These are phyloP conservation scores for Neospora caninum DNA, from an alignment of 169 alveolate genomes.

Conservation along the genomic window DNA sequence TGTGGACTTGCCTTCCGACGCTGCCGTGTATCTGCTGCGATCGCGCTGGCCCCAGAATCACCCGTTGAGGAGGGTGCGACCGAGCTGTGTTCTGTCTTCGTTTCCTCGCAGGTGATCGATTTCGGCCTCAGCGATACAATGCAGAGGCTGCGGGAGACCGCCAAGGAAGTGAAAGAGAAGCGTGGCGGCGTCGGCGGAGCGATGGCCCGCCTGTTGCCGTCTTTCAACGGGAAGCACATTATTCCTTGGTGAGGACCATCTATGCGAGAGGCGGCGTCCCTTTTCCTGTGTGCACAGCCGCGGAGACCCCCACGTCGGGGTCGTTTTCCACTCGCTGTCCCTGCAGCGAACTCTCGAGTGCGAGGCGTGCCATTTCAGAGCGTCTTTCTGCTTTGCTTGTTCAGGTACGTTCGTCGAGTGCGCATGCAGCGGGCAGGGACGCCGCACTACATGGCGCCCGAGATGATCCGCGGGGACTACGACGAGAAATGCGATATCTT, in stretches of 20 bases:
- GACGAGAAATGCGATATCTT: constrained; percentile 84
- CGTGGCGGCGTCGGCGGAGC: constrained; percentile 42
- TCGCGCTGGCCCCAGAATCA: no score
- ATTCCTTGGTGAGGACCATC: constrained; percentile 38
- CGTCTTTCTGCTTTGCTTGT: background rate
- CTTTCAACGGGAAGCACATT: constrained; percentile 41
- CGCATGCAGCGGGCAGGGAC: constrained; percentile 76
- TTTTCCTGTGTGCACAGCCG: no score
- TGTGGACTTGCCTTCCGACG: no score
- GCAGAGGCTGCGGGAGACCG: constrained; percentile 49
- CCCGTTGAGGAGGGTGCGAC: no score
- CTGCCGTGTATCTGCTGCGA: no score
- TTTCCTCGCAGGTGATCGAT: constrained; percentile 80
- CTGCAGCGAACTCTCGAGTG: no score
- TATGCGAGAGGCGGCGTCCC: background rate
- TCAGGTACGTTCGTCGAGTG: constrained; percentile 42
- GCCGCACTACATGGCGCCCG: constrained; percentile 87
- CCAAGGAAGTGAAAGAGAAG: constrained; percentile 55
- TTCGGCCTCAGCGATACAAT: constrained; percentile 75
- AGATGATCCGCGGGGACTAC: constrained; percentile 80
- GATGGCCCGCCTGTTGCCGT: constrained; percentile 53
- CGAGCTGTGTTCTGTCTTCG: no score
- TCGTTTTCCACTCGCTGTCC: no score
- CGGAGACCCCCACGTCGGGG: no score
- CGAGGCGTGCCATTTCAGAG: background rate